Evolutionary conservation across 257 asterid species (phyloP), one percentile per base, ranked within the genome.

Genomic region (Przewalskia tangutica): DNA sequence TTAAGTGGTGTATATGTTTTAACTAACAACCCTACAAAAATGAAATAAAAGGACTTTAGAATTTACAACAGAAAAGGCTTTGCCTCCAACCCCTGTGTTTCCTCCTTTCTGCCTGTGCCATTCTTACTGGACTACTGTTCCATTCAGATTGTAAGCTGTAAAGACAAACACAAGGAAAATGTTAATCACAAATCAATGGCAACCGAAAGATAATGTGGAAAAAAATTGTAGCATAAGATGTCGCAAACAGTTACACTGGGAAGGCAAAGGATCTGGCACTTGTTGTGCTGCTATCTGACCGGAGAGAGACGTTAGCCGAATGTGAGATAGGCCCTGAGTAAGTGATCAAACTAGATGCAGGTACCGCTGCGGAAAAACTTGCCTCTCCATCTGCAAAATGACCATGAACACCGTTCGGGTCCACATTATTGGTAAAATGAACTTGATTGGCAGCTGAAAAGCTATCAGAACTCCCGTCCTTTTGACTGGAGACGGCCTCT

Each of bases 71-170:
- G 68, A 92, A 90, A 77, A 96, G 83, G 48, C 97, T 92, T 63
- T 90, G 90, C 84, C 86, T 89, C 98, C 98, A 94, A 17, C 94
- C 88, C 86, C 83, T 87, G 56, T 88, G 93, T 80, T 90, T 93
- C 80, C 92, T 89, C 85, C 91, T 63, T 34, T 94, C 96, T 2
- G 97, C 93, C 85, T 91, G 88, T 9, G 82, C 90, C 98, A 96
- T 96, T 82, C 97, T 87, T 18, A 90, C 98, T 4, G 98, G 99
- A 81, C 98, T 96, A 89, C 97, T 91, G 83, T 89, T 91, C 98
- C 97, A 96, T 85, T 96, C 98, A 5, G 89, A 59, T 65, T 90
- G 98, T 76, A 96, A 91, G 83, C 98, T 96, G 95, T 79, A 86
- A 48, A 77, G 62, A 48, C 7, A 20, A 13, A 10, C 54, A 59